A percentile compares a stretch with the other conserved stretches of the same genome.
phyloP scores from a whole-genome alignment of 2,329 filamentous ascomycete species.

The Diaporthe sp. region DNA sequence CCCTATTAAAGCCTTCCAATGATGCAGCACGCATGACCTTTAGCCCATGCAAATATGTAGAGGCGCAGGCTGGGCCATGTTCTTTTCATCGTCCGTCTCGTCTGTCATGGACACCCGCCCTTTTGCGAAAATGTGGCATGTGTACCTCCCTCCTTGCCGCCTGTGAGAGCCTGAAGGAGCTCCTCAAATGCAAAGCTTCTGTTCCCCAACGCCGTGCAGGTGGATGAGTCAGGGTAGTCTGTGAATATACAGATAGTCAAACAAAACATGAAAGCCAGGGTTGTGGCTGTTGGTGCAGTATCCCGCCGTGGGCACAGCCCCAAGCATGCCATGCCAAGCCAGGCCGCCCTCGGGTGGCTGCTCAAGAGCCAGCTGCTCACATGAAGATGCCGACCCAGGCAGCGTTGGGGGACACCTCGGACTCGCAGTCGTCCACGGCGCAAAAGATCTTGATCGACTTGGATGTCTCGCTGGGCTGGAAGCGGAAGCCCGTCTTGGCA shows the following conservation, averaged over 20 bases:
- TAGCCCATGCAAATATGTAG: not conserved
- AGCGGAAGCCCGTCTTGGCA: slow-evolving; percentile 54
- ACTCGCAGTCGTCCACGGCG: slow-evolving; percentile 68
- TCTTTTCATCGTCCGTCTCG: not conserved
- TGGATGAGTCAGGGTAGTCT: slow-evolving; percentile 4
- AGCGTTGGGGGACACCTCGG: slow-evolving; percentile 66
- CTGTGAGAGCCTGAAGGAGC: not conserved
- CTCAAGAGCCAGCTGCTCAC: slow-evolving; percentile 47
- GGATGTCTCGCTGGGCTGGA: slow-evolving; percentile 44
- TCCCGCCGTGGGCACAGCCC: not conserved
- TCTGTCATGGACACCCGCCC: not conserved
- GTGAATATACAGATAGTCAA: slow-evolving; percentile 25
- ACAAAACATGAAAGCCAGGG: slow-evolving; percentile 2
- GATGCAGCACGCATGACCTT: not conserved
- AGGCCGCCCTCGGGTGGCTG: not conserved
- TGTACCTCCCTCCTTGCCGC: not conserved
- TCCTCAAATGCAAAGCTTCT: slow-evolving; percentile 4
- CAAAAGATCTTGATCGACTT: slow-evolving; percentile 60
- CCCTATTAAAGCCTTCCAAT: slow-evolving; percentile 10
- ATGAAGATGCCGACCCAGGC: slow-evolving; percentile 75
- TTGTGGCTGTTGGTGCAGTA: not conserved
- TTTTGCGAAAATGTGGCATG: not conserved
- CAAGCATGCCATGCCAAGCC: not conserved
- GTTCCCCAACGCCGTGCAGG: slow-evolving; percentile 35
- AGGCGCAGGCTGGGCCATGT: not conserved